These are phyloP conservation scores for Farysia itapuensis DNA, from an alignment of 1,284 basidiomycete species.

Conservation along the genomic window DNA sequence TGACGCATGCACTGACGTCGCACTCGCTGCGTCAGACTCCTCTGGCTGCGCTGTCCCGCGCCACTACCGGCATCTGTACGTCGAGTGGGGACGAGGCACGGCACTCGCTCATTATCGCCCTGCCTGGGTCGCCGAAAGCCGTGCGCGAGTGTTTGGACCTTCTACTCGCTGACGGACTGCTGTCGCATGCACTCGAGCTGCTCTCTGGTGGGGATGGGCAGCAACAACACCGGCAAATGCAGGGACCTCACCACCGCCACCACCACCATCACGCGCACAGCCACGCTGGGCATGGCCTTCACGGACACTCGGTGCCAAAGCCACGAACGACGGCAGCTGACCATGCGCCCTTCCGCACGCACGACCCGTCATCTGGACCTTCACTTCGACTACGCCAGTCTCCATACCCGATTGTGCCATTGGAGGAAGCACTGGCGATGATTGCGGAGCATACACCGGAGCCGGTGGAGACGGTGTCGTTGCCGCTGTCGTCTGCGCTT, in stretches of 20 bases:
- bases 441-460: slow-evolving; percentile 65
- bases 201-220: slow-evolving; percentile 72
- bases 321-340: slow-evolving; percentile 34
- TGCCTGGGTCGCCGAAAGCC: slow-evolving; percentile 81
- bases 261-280: slow-evolving; percentile 60
- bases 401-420: slow-evolving; percentile 73
- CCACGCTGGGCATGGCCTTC: slow-evolving; percentile 19
- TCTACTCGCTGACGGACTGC: slow-evolving; percentile 65
- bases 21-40: slow-evolving; percentile 74
- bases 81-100: slow-evolving; percentile 48
- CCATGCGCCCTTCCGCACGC: slow-evolving; percentile 63
- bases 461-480: not conserved
- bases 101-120: slow-evolving; percentile 74
- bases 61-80: slow-evolving; percentile 70
- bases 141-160: slow-evolving; percentile 75
- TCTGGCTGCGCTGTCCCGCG: slow-evolving; percentile 77
- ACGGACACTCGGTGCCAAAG: slow-evolving; percentile 21
- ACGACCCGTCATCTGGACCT: slow-evolving; percentile 67
- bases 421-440: slow-evolving; percentile 69
- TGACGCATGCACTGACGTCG: slow-evolving; percentile 75
- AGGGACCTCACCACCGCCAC: slow-evolving; percentile 12
- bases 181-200: slow-evolving; percentile 75
- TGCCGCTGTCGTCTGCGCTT: slow-evolving; percentile 62
- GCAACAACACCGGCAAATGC: slow-evolving; percentile 64
- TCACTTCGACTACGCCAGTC: slow-evolving; percentile 63